Evolutionary conservation across 495 filamentous ascomycete genomes (phyloP).

Genomic region (Penicillium malachiteum): DNA sequence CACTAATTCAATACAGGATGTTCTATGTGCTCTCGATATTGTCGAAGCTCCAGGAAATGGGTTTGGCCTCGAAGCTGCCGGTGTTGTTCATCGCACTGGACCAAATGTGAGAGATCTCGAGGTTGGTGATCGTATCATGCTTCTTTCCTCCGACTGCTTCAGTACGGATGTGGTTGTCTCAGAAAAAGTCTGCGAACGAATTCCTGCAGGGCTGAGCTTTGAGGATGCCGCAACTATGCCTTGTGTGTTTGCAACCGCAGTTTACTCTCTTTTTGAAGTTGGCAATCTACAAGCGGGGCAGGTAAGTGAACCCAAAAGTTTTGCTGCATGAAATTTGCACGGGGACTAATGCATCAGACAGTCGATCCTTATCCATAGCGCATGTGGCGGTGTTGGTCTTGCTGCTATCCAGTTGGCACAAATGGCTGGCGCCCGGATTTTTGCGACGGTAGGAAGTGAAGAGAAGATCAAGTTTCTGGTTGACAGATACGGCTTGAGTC

Average conservation of each 20-base stretch:
- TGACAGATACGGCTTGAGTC: conserved; percentile 12
- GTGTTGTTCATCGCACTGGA: conserved; percentile 36
- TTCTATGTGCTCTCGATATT: conserved; percentile 39
- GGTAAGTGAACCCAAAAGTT: not conserved
- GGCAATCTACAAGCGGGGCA: conserved; percentile 22
- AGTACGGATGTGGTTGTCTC: conserved; percentile 18
- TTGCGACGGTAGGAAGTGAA: conserved; percentile 33
- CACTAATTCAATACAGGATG: conserved; percentile 22
- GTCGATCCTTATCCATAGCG: conserved; percentile 17
- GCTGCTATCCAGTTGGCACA: conserved; percentile 24
- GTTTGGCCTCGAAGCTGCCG: conserved; percentile 43
- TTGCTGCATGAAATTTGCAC: too few species aligned
- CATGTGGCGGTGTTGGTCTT: conserved; percentile 25
- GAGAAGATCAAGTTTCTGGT: conserved; percentile 36
- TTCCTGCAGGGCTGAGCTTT: conserved; percentile 35
- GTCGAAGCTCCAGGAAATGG: conserved; percentile 24
- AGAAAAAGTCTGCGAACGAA: conserved; percentile 21
- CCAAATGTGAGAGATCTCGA: conserved; percentile 21
- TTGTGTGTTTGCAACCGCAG: conserved; percentile 35
- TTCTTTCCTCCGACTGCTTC: conserved; percentile 34
- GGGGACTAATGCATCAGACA: not conserved
- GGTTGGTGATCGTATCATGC: conserved; percentile 43
- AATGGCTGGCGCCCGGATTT: conserved; percentile 22
- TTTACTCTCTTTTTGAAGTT: conserved; percentile 39
- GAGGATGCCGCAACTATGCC: conserved; percentile 47